Base-by-base conservation (phyloP, 257 asterid species). In the Rehmannia glutinosa region DNA sequence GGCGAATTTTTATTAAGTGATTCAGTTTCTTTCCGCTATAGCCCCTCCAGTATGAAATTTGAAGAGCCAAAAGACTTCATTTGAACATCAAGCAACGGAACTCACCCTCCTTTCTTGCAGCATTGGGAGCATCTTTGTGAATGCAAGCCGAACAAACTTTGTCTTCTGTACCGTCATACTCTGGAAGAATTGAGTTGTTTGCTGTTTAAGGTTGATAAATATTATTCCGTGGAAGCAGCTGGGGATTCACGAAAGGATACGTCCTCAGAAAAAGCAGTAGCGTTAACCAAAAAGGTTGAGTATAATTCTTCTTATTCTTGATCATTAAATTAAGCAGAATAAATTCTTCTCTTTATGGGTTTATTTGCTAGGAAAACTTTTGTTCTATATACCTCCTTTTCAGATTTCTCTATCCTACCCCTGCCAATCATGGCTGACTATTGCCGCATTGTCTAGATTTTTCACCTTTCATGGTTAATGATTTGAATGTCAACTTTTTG, bases 51-150 rank as follows among this genome's bases (percentile, higher is more conserved):
- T 72, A 42, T 75, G 58, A 63, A 63, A 13, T 25, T 62, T 42
- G 55, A 70, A 64, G 68, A 60, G 56, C 58, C 57, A 42, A 65
- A 68, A 74, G 73, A 42, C 50, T 57, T 54, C 32, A 46, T 47
- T 54, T 50, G 61, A 49, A 54, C 73, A 70, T 65, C 42, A 50
- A 32, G 53, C 49, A 65, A 19, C 66, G 62, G 20, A 69, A 62
- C 72, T 79, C 53, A 73, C 52, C 49, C 46, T 64, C 63, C 64
- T 70, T 67, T 61, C 61, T 57, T 86, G 88, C 82, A 92, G 98
- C 98, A 92, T 63, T 89, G 89, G 90, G 86, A 87, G 75, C 91
- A 88, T 78, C 91, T 92, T 61, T 92, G 98, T 73, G 98, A 90
- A 73, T 92, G 98, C 82, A 84, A 84, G 75, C 78, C 96, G 45